These are phyloP conservation scores for Talinum fruticosum DNA, from an alignment of 148 eudicot genomes.

Conservation along the genomic window DNA sequence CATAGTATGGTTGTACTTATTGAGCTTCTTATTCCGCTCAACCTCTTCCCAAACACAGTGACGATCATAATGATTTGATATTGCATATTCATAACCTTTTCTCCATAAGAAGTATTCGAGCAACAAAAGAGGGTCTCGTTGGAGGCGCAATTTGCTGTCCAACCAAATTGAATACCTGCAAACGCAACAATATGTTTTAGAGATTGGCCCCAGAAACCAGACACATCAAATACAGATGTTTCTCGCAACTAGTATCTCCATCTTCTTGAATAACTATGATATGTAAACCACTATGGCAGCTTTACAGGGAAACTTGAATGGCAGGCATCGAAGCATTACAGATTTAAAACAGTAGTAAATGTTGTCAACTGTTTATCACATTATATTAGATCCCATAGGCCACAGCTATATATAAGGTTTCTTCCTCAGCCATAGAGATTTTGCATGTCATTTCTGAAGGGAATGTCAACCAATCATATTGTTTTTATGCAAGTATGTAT, in stretches of 20 bases:
- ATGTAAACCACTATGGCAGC: not conserved
- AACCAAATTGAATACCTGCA: slow-evolving; percentile 95
- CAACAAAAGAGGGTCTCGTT: slow-evolving; percentile 81
- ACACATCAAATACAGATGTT: not conserved
- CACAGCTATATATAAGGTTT: not conserved
- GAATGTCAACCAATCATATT: not conserved
- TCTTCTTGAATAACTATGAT: not conserved
- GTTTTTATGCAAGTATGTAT: not conserved
- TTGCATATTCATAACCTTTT: slow-evolving; percentile 87
- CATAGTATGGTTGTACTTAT: slow-evolving; percentile 84
- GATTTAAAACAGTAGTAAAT: not conserved
- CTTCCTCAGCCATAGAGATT: not conserved
- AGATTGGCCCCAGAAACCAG: not conserved
- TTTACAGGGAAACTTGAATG: not conserved
- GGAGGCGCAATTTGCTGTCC: slow-evolving; percentile 95
- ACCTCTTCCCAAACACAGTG: slow-evolving; percentile 99
- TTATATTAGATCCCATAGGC: too few species aligned
- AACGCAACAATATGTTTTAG: slow-evolving; percentile 4
- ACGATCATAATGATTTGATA: slow-evolving; percentile 98
- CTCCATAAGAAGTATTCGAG: slow-evolving; percentile 89
- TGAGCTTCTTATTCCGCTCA: slow-evolving; percentile 91
- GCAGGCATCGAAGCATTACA: not conserved
- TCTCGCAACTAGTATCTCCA: not conserved
- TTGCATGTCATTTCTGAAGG: not conserved
- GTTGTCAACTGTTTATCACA: not conserved